These are phyloP conservation scores for Kurtzmaniella quercitrusa DNA, from an alignment of 1,139 yeast genomes.

Conservation along the genomic window DNA sequence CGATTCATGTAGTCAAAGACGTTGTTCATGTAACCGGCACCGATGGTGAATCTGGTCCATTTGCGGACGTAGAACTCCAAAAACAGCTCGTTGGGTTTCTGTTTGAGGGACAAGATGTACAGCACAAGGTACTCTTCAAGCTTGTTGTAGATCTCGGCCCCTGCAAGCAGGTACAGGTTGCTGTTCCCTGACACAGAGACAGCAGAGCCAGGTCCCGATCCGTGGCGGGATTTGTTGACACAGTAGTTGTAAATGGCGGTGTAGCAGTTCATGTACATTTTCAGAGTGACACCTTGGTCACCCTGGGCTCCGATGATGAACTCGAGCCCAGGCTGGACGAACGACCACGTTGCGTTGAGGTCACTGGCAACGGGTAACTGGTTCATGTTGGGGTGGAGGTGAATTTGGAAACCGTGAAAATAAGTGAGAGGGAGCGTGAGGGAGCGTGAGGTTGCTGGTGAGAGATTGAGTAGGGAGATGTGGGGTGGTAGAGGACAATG, in stretches of 20 bases:
- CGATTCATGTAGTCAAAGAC: slow-evolving; percentile 94
- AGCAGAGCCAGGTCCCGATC: slow-evolving; percentile 1
- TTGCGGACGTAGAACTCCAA: slow-evolving; percentile 80
- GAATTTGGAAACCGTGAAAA: not conserved
- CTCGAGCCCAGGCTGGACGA: slow-evolving; percentile 70
- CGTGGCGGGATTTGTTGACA: slow-evolving; percentile 65
- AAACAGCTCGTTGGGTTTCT: slow-evolving; percentile 60
- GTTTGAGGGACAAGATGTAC: slow-evolving; percentile 53
- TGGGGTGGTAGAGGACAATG: too few species aligned
- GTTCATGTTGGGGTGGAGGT: not conserved
- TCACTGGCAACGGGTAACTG: slow-evolving; percentile 32
- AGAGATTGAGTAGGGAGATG: too few species aligned
- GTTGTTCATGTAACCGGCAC: slow-evolving; percentile 89
- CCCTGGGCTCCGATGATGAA: slow-evolving; percentile 65
- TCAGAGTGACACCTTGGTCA: slow-evolving; percentile 62
- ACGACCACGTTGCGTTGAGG: slow-evolving; percentile 69
- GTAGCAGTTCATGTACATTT: slow-evolving; percentile 69
- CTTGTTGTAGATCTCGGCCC: slow-evolving; percentile 81
- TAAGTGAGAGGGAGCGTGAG: not conserved
- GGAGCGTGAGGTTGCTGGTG: not conserved
- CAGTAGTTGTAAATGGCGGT: slow-evolving; percentile 94
- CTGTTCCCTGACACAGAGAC: slow-evolving; percentile 17
- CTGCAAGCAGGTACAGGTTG: slow-evolving; percentile 56
- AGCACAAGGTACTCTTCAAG: slow-evolving; percentile 60
- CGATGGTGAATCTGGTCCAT: slow-evolving; percentile 88